Percentiles rank a stretch among this genome's conserved stretches.
These are phyloP conservation scores for Colletotrichum sp. DNA, from an alignment of 2,329 filamentous ascomycete genomes.

Conservation along the genomic window DNA sequence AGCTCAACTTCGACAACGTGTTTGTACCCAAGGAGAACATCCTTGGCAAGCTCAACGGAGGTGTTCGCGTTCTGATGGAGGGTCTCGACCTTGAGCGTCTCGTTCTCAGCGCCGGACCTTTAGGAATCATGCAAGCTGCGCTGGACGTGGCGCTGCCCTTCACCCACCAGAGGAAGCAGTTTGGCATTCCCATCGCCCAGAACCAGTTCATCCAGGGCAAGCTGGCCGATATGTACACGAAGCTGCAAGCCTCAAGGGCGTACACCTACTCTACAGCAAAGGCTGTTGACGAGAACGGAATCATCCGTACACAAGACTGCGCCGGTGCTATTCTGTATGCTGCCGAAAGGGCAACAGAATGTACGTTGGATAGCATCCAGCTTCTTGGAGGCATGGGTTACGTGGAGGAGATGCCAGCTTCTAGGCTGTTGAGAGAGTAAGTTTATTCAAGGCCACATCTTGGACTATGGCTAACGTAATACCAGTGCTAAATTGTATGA, in stretches of 20 bases:
- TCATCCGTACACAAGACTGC: slow-evolving; percentile 87
- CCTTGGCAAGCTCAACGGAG: slow-evolving; percentile 79
- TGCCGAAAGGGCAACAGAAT: slow-evolving; percentile 88
- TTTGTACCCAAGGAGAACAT: slow-evolving; percentile 87
- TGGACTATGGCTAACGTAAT: slow-evolving; percentile 28
- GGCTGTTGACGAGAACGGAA: slow-evolving; percentile 76
- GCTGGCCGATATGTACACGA: slow-evolving; percentile 97
- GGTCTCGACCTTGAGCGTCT: slow-evolving; percentile 93
- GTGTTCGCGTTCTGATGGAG: slow-evolving; percentile 93
- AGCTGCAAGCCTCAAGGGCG: slow-evolving; percentile 80
- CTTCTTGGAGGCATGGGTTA: slow-evolving; percentile 95
- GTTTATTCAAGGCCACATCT: slow-evolving; percentile 19
- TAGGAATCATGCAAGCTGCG: slow-evolving; percentile 93
- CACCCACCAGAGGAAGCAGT: slow-evolving; percentile 87
- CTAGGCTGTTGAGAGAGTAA: slow-evolving; percentile 77
- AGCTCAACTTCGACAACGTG: slow-evolving; percentile 88
- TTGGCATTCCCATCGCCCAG: slow-evolving; percentile 83
- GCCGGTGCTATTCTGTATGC: slow-evolving; percentile 94
- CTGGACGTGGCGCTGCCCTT: slow-evolving; percentile 89
- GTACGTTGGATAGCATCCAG: slow-evolving; percentile 86
- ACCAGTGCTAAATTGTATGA: slow-evolving; percentile 80
- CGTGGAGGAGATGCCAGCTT: slow-evolving; percentile 92
- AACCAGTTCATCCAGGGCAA: slow-evolving; percentile 95
- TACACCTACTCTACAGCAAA: slow-evolving; percentile 88
- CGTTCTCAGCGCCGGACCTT: slow-evolving; percentile 86